Evolutionary conservation across 768 basidiomycete genomes (phyloP), one percentile per base, ranked within the genome.

Genomic region (Pulveroboletus sp.): DNA sequence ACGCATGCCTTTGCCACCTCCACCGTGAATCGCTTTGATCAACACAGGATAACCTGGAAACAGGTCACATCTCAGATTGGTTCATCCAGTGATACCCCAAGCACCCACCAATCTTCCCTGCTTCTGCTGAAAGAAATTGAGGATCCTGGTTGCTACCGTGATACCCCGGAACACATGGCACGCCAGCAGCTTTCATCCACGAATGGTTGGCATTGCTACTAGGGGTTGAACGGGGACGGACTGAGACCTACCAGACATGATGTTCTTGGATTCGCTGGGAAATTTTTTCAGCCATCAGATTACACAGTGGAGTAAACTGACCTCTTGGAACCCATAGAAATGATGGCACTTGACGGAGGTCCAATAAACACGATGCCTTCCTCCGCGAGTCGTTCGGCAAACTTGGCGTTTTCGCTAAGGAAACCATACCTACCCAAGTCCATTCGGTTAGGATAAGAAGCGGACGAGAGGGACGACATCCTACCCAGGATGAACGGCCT

Each of bases 321-420:
- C 88, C 92, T 91, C 75, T 97, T 97, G 0, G 90, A 94, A 2
- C 94, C 94, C 94, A 97, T 97, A 59, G 86, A 89, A 13, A 87
- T 71, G 53, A 97, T 97, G 25, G 94, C 93, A 57, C 77, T 79
- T 1, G 87, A 77, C 2, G 94, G 90, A 14, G 94, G 94, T 0
- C 94, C 94, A 52, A 97, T 92, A 62, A 94, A 97, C 3, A 87
- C 80, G 53, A 97, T 81, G 0, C 90, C 89, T 59, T 85, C 87
- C 38, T 80, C 69, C n/a, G 82, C 79, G 11, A 97, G 77, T 36
- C 69, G 72, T 59, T 85, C 75, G 0, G 94, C 82, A 60, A 97
- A 97, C 19, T 68, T 69, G 6, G 93, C 85, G 51, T 95, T 97
- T 70, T 97, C 94, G 58, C 92, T 94, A 52, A 97, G 67, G 67